phyloP scores from a whole-genome alignment of 352 stramenopile species.

The Saprolegnia parasitica region DNA sequence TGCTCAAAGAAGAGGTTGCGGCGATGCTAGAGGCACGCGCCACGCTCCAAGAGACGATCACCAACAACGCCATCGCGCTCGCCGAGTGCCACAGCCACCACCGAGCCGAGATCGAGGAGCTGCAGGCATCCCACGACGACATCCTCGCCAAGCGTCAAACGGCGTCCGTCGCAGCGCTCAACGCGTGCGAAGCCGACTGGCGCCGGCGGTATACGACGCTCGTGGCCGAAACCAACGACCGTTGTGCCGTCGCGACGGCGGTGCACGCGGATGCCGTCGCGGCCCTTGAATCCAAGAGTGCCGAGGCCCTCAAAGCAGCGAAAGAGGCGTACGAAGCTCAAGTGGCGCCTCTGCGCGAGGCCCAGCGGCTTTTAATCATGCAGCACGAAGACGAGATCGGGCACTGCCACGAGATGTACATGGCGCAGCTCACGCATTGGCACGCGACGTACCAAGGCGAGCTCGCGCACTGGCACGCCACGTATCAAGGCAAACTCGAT shows the following conservation, averaged over 20 bases:
- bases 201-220: not conserved
- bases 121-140: not conserved
- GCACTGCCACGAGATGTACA: not conserved
- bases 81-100: not conserved
- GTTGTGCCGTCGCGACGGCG: not conserved
- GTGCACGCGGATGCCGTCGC: not conserved
- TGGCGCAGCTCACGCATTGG: constrained; percentile 1
- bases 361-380: not conserved
- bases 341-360: not conserved
- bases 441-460: constrained; percentile 12
- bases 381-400: constrained; percentile 10
- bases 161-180: not conserved
- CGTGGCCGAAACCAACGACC: not conserved
- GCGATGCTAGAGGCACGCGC: not conserved
- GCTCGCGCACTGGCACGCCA: constrained; percentile 2
- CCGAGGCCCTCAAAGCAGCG: not conserved
- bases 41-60: not conserved
- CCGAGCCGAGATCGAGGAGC: not conserved
- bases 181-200: not conserved
- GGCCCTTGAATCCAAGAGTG: not conserved
- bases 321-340: not conserved
- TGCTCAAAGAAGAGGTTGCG: not conserved
- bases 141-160: not conserved
- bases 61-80: not conserved
- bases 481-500: not conserved